Evolutionary conservation across 495 filamentous ascomycete genomes (phyloP), one percentile per base, ranked within the genome.

Genomic region (Aspergillus steynii): DNA sequence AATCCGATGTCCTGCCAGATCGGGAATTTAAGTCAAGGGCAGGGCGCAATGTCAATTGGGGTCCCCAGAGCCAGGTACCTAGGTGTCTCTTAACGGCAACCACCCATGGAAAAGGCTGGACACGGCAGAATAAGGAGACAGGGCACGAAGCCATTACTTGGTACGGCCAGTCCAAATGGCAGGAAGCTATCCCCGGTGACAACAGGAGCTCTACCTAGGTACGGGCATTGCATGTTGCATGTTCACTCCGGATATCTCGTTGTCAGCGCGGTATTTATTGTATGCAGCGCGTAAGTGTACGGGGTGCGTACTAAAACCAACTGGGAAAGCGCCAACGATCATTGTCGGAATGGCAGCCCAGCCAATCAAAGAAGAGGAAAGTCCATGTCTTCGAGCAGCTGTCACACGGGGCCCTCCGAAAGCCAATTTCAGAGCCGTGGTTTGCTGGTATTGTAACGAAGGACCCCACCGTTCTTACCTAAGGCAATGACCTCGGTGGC

Each of bases 331-430:
- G 20, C 29, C 29, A 53, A 8, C 29, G 5, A 26, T 54, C 8
- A 54, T 54, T 54, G 29, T 34, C 29, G 20, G 52, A 69, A 8
- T 53, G 12, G n/a, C 26, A n/a, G 47, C 55, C 60, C 71, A 68
- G 65, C 71, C 69, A 71, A 66, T 71, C 29, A 68, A 6, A 67
- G 8, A 0, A 9, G 32, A 5, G 2, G 1, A 56, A 53, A 28
- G 14, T 15, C 34, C 27, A 12, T 32, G 12, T 42, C 37, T 42
- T 10, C 3, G 37, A 12, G 47, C 32, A 46, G 52, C 51, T 20
- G 48, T 56, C 20, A n/a, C 60, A 62, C 60, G 54, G 60, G 28
- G 42, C 59, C 56, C 26, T 15, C 61, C 47, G 47, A 59, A 59
- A 54, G 52, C 37, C 31, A 54, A 54, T 54, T 54, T 26, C 52